These are phyloP conservation scores for Fragilaria crotonensis DNA, from an alignment of 108 stramenopile genomes.

Conservation along the genomic window DNA sequence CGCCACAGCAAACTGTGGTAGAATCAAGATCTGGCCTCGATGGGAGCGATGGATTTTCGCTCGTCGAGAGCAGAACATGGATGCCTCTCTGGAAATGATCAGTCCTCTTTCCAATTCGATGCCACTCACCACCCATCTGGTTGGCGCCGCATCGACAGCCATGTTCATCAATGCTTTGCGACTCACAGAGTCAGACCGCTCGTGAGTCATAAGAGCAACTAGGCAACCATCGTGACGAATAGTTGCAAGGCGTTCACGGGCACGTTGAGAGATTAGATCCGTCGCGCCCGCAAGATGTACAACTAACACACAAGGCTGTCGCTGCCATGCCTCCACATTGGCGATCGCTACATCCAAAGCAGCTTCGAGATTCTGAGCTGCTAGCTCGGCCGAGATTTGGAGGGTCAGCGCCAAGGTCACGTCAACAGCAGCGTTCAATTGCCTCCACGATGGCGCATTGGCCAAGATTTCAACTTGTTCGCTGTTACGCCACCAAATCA, in stretches of 20 bases:
- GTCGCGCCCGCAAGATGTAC: conserved; percentile 45
- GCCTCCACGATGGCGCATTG: conserved; percentile 38
- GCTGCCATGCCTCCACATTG: conserved; percentile 64
- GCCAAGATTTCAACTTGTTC: conserved; percentile 28
- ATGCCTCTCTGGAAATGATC: conserved; percentile 58
- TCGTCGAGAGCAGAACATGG: conserved; percentile 39
- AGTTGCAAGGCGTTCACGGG: conserved; percentile 17
- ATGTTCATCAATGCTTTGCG: conserved; percentile 81
- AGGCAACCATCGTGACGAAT: conserved; percentile 39
- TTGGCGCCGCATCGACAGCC: conserved; percentile 71
- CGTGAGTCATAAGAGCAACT: conserved; percentile 37
- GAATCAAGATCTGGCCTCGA: conserved; percentile 50
- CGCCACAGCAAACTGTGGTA: conserved; percentile 70
- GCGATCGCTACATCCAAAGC: conserved; percentile 46
- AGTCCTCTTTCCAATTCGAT: conserved; percentile 74
- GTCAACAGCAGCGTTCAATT: conserved; percentile 40
- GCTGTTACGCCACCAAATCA: conserved; percentile 37
- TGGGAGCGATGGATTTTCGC: conserved; percentile 34
- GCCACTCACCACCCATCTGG: conserved; percentile 73
- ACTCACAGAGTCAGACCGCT: conserved; percentile 30
- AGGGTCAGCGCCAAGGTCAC: conserved; percentile 73
- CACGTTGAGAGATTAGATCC: neutral
- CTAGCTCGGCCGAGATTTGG: conserved; percentile 50
- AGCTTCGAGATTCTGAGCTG: conserved; percentile 26
- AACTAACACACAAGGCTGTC: conserved; percentile 64